These are phyloP conservation scores for Tranzscheliella williamsii DNA, from an alignment of 1,284 basidiomycete genomes.

Conservation along the genomic window DNA sequence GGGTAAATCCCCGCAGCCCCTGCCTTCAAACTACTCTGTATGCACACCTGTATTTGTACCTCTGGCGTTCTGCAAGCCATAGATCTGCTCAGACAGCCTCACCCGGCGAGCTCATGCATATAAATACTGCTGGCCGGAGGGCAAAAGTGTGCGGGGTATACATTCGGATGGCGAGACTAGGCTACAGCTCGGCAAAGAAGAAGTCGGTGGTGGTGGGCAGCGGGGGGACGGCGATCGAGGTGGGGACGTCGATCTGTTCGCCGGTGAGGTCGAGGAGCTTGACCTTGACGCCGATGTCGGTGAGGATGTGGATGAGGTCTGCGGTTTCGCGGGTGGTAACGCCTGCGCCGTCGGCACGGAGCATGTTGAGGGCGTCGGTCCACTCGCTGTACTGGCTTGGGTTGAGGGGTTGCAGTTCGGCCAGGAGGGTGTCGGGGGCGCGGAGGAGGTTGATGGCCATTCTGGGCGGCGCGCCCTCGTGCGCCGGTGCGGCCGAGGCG, in stretches of 20 bases:
- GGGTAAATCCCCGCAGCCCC: conserved; percentile 1
- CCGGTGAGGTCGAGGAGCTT: conserved; percentile 70
- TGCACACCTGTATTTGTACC: too few species aligned
- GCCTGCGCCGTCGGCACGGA: conserved; percentile 48
- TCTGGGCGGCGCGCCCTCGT: too few species aligned
- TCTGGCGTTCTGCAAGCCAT: too few species aligned
- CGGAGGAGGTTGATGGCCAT: conserved; percentile 43
- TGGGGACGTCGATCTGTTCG: conserved; percentile 48
- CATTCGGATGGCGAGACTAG: too few species aligned
- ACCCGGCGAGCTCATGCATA: too few species aligned
- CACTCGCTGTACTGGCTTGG: conserved; percentile 87
- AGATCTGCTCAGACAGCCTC: too few species aligned
- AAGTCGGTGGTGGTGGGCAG: conserved; percentile 50
- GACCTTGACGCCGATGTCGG: conserved; percentile 91
- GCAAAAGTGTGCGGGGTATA: too few species aligned
- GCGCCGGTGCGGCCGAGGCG: background rate
- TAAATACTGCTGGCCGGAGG: too few species aligned
- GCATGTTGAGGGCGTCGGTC: conserved; percentile 90
- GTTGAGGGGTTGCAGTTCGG: conserved; percentile 84
- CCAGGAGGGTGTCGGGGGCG: conserved; percentile 65
- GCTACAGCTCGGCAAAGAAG: conserved; percentile 54
- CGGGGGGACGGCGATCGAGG: conserved; percentile 30
- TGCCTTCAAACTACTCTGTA: too few species aligned
- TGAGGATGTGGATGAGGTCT: conserved; percentile 65
- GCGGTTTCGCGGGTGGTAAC: conserved; percentile 54